phyloP scores from a whole-genome alignment of 2,329 filamentous ascomycete genomes.

The Paecilomyces formosus region DNA sequence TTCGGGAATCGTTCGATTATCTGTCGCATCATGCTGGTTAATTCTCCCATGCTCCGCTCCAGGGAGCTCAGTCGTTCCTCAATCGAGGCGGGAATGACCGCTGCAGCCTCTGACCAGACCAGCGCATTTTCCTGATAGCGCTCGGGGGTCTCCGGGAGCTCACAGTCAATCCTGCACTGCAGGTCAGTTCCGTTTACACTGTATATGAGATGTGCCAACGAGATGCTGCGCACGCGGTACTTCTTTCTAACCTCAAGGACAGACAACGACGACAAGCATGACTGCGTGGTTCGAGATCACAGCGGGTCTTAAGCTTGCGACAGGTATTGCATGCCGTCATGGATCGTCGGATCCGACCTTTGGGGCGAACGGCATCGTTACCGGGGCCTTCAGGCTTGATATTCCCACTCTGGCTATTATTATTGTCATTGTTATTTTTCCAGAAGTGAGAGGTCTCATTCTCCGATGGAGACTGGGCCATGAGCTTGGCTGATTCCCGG shows the following conservation, averaged over 20 bases:
- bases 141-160: constrained; percentile 26
- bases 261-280: constrained; percentile 29
- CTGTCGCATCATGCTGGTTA: constrained; percentile 26
- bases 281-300: constrained; percentile 26
- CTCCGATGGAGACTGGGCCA: neutral
- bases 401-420: neutral
- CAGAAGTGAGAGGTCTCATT: neutral
- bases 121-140: constrained; percentile 24
- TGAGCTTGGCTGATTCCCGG: neutral
- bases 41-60: constrained; percentile 26
- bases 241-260: constrained; percentile 21
- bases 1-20: constrained; percentile 20
- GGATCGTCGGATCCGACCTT: constrained; percentile 26
- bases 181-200: constrained; percentile 6
- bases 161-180: constrained; percentile 23
- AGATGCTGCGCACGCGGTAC: neutral
- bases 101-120: constrained; percentile 22
- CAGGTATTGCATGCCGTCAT: constrained; percentile 32
- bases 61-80: constrained; percentile 25
- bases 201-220: neutral
- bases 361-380: constrained; percentile 14
- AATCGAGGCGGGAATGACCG: constrained; percentile 22
- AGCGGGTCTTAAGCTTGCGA: constrained; percentile 30
- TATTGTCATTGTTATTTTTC: neutral
- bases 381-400: neutral